Evolutionary conservation across 1,284 basidiomycete species (phyloP).

Genomic region (Trichosporon sp.): DNA sequence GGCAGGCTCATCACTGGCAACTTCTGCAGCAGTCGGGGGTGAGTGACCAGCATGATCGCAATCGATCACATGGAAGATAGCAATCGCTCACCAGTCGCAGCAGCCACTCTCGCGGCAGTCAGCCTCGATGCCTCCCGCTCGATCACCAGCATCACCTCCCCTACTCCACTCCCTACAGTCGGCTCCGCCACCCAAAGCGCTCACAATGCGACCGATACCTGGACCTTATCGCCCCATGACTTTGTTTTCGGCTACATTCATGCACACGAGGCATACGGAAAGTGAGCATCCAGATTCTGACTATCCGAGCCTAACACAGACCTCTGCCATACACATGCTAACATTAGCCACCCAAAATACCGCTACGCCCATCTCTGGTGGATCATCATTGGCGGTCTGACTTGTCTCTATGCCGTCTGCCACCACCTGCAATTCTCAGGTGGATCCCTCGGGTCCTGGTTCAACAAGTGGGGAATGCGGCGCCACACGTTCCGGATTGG

Average conservation of each 20-base stretch:
- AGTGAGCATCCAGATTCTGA: background rate
- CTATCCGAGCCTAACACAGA: too few species aligned
- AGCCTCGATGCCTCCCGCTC: background rate
- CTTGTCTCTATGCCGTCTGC: constrained; percentile 30
- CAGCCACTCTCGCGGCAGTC: background rate
- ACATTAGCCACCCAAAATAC: constrained; percentile 22
- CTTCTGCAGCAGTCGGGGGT: background rate
- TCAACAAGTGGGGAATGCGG: constrained; percentile 37
- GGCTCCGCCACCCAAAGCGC: background rate
- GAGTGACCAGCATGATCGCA: background rate
- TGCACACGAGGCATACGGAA: background rate
- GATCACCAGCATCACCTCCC: background rate
- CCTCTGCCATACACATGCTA: too few species aligned
- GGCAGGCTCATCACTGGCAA: background rate
- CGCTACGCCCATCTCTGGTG: constrained; percentile 45
- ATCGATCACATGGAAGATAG: background rate
- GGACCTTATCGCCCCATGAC: background rate
- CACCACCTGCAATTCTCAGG: constrained; percentile 40
- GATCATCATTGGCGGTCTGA: constrained; percentile 35
- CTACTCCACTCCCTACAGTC: background rate
- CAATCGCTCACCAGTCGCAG: background rate
- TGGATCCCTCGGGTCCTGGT: constrained; percentile 34
- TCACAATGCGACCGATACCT: background rate
- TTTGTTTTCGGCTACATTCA: background rate
- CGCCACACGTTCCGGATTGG: constrained; percentile 21